Evolutionary conservation across 2,329 filamentous ascomycete genomes (phyloP), one percentile per base, ranked within the genome.

Genomic region (Camillea tinctor): DNA sequence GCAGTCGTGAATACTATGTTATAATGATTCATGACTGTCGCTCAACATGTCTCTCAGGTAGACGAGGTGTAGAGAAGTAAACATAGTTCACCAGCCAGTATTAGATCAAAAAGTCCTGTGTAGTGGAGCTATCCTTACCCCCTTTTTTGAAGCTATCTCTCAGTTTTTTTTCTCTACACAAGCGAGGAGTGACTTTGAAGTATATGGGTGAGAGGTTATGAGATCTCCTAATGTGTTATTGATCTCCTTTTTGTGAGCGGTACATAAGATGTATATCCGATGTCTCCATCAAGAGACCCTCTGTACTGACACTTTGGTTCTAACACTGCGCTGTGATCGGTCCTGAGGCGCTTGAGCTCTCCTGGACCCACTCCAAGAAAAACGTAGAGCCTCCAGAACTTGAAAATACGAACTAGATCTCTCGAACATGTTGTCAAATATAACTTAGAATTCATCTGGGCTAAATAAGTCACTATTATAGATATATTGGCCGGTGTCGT

Each of bases 1-100:
- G 64, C 61, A 20, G 64, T 50, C 22, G 61, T 64, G 23, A 63
- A 65, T 5, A 63, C 63, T 17, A 63, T 22, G 17, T 60, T 65
- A 21, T 65, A 65, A 21, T 64, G 61, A 21, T 63, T 64, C 24
- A 62, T 19, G 22, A 53, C 20, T 20, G 63, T 61, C 30, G 63
- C 58, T 9, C 60, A 44, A n/a, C 60, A 64, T 4, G 61, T 59
- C 44, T 65, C 63, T 7, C 61, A 56, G 17, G 62, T 58, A 5
- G 59, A 63, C 21, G 61, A 64, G 13, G 59, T 61, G 44, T 64
- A 19, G 62, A 60, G 53, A 65, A 56, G 61, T 65, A 53, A 7
- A 30, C 30, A 19, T 15, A 21, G 21, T 44, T 19, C 23, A 22
- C 23, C 17, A 19, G 2, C 17, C n/a, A 21, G 15, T 13, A 3